A percentile compares a stretch with the other conserved stretches of the same genome.
phyloP scores from a whole-genome alignment of 768 basidiomycete species.

The Collybia mongolica region DNA sequence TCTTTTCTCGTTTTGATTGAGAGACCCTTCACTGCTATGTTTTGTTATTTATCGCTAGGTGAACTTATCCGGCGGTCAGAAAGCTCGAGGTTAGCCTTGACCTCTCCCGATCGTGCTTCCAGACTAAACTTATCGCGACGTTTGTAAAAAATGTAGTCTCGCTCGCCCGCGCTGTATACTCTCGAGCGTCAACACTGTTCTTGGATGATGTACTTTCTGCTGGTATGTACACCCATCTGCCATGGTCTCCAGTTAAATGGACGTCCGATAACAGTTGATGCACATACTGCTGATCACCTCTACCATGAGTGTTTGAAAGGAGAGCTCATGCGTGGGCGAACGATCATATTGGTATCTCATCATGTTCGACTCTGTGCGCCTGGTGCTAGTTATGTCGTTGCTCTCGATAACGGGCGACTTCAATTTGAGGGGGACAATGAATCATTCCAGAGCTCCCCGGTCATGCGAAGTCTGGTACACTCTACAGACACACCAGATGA shows the following conservation, averaged over 20 bases:
- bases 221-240: conserved; percentile 26
- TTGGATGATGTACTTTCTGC: conserved; percentile 82
- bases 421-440: conserved; percentile 67
- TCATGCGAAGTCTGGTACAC: conserved; percentile 67
- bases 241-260: background rate
- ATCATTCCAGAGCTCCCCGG: conserved; percentile 63
- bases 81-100: conserved; percentile 54
- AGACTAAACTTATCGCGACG: no score
- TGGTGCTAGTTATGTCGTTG: conserved; percentile 79
- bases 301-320: conserved; percentile 84
- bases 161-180: conserved; percentile 85
- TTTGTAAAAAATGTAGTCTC: conserved; percentile 42
- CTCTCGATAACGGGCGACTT: conserved; percentile 77
- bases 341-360: conserved; percentile 91
- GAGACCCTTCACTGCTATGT: conserved; percentile 27
- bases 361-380: conserved; percentile 87
- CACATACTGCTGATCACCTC: conserved; percentile 89
- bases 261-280: conserved; percentile 60
- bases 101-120: background rate
- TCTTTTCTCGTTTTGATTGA: conserved; percentile 19
- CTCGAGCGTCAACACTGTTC: conserved; percentile 78
- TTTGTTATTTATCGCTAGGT: conserved; percentile 35
- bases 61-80: conserved; percentile 61
- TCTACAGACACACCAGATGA: conserved; percentile 36
- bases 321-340: conserved; percentile 75